phyloP scores from a whole-genome alignment of 192 early-diverging fungal genomes.

The Coemansia aciculifera region DNA sequence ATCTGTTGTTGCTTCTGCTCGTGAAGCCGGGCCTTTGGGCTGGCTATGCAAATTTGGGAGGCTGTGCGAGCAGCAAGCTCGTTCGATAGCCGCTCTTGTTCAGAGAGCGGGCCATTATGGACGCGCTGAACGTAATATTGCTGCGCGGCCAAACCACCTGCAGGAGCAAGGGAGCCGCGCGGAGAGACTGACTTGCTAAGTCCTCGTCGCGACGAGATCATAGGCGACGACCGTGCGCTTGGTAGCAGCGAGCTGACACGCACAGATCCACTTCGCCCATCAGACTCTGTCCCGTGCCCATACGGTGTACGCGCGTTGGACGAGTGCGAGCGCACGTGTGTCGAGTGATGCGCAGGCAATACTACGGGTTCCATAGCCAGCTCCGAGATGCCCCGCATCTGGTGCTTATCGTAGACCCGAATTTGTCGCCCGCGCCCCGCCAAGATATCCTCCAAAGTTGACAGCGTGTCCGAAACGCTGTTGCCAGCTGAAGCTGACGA shows the following conservation, averaged over 20 bases:
- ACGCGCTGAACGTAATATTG: constrained; percentile 47
- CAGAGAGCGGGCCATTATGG: constrained; percentile 7
- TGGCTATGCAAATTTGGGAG: constrained; percentile 46
- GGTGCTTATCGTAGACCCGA: constrained; percentile 42
- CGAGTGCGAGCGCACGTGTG: constrained; percentile 14
- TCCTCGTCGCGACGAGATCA: constrained; percentile 11
- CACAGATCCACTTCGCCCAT: constrained; percentile 43
- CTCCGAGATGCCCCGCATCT: constrained; percentile 32
- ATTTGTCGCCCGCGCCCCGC: constrained; percentile 8
- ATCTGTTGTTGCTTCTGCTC: constrained; percentile 21
- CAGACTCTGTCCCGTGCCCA: constrained; percentile 26
- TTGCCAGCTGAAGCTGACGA: constrained; percentile 1
- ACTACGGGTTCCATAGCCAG: constrained; percentile 30
- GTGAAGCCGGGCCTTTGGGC: constrained; percentile 34
- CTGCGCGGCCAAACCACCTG: constrained; percentile 24
- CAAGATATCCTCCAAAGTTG: constrained; percentile 10
- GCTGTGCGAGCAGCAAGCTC: constrained; percentile 15
- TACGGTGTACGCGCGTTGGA: constrained; percentile 22
- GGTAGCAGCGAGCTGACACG: constrained; percentile 47
- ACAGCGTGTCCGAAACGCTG: not conserved
- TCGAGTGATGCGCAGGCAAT: constrained; percentile 12
- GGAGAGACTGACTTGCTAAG: constrained; percentile 22
- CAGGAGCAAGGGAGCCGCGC: constrained; percentile 9
- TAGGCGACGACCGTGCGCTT: constrained; percentile 29
- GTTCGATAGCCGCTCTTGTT: constrained; percentile 12